Conservation (phyloP, 345 rosid species). For the Salix dunnii region DNA sequence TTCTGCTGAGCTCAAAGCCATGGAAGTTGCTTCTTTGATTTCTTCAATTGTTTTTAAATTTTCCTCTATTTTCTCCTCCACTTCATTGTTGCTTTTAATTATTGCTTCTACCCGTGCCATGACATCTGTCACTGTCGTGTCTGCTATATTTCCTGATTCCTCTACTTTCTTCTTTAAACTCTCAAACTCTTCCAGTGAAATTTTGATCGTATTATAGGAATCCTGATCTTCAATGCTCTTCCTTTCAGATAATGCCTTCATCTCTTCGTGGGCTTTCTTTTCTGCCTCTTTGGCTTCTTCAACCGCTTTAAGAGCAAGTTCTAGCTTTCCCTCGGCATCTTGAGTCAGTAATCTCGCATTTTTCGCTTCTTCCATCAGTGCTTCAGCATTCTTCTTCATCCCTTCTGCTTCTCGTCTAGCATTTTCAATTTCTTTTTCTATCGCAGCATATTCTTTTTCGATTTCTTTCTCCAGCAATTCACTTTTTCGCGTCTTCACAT, state of each 20-base stretch:
- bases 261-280: slow-evolving; percentile 42
- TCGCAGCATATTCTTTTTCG: slow-evolving; percentile 13
- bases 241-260: slow-evolving; percentile 44
- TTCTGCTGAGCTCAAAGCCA: slow-evolving; percentile 68
- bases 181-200: slow-evolving; percentile 53
- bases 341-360: slow-evolving; percentile 28
- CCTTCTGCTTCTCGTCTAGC: slow-evolving; percentile 40
- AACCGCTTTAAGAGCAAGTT: slow-evolving; percentile 36
- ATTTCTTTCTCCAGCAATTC: slow-evolving; percentile 33
- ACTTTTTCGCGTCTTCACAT: slow-evolving; percentile 38
- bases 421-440: slow-evolving; percentile 18
- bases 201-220: slow-evolving; percentile 39
- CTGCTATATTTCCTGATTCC: slow-evolving; percentile 44
- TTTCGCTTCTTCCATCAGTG: slow-evolving; percentile 47
- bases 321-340: slow-evolving; percentile 48
- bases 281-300: slow-evolving; percentile 60
- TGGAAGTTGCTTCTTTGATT: slow-evolving; percentile 60
- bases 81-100: slow-evolving; percentile 36
- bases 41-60: slow-evolving; percentile 55
- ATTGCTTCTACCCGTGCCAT: slow-evolving; percentile 46
- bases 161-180: slow-evolving; percentile 45
- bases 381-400: slow-evolving; percentile 36
- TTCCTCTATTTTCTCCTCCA: slow-evolving; percentile 47
- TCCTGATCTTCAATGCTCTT: slow-evolving; percentile 16
- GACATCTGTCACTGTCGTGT: slow-evolving; percentile 45